Evolutionary conservation across 352 stramenopile species (phyloP), one percentile per base, ranked within the genome.

Genomic region (Phytophthora sansomeana): DNA sequence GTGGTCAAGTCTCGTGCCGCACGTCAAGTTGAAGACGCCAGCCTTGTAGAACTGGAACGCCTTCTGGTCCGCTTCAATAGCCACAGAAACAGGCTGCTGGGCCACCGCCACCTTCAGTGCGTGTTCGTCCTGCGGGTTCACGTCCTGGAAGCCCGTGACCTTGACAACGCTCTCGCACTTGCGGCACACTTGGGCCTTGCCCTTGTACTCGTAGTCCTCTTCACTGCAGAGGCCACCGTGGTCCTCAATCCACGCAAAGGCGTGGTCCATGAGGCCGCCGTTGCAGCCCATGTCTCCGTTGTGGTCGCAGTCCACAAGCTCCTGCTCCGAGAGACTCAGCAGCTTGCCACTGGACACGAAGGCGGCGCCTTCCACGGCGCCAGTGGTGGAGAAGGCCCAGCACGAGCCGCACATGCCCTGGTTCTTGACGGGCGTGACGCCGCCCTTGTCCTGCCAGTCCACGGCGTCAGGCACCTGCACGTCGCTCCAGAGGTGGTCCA

Each of bases 191-290:
- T 78, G 74, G n/a, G 81, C 77, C 52, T 86, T 78, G 13, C 76
- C 92, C 38, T 83, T 72, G 76, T 99, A 99, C n/a, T 93, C 87
- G 73, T 99, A 99, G 54, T 98, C 95, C 0, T 84, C 80, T 68
- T 99, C 97, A 13, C 80, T 89, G 75, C 95, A 99, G n/a, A 99
- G 77, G 30, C 90, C 85, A 24, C 83, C 85, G 52, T 97, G 81
- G 42, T 87, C 75, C 64, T 98, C 89, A 58, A 99, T 97, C 81
- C 96, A 99, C 16, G 90, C 77, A 70, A 99, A 99, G 9, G 96
- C 97, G 69, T 99, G 97, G 79, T 98, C 96, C 97, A 99, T 99
- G 13, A 99, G 75, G 28, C 97, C 98, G 26, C 97, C 98, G 62
- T 96, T 97, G 85, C 98, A 99, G 57, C 97, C 97, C 74, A 97